Evolutionary conservation across 306 rosid genomes (phyloP).

Genomic region (Begonia masoniana): DNA sequence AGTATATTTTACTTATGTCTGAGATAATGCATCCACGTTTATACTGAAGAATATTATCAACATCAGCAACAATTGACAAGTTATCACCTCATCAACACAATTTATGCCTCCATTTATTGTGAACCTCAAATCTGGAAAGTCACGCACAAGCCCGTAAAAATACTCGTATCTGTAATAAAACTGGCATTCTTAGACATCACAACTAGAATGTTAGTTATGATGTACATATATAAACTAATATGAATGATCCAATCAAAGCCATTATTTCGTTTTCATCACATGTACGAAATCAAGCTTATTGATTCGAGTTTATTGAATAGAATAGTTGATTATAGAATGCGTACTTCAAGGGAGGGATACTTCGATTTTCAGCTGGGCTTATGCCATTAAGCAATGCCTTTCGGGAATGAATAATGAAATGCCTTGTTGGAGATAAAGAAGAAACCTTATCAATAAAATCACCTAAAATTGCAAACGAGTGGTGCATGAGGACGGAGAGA

Average conservation of each 20-base stretch:
- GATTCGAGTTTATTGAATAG: no score
- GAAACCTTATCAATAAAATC: conserved; percentile 94
- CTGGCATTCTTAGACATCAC: conserved; percentile 5
- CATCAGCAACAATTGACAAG: conserved; percentile 5
- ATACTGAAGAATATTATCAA: no score
- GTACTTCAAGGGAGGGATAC: conserved; percentile 84
- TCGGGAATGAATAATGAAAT: conserved; percentile 84
- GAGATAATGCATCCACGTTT: no score
- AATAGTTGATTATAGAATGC: conserved; percentile 2
- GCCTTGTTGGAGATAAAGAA: conserved; percentile 79
- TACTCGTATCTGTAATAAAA: conserved; percentile 64
- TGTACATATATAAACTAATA: not conserved
- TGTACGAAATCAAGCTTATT: not conserved
- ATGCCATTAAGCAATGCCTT: conserved; percentile 91
- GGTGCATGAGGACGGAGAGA: conserved; percentile 14
- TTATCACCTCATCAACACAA: conserved; percentile 73
- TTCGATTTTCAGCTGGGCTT: conserved; percentile 95
- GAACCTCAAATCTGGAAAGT: conserved; percentile 92
- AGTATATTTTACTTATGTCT: no score
- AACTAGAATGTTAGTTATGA: conserved; percentile 1
- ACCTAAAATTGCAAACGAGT: conserved; percentile 34
- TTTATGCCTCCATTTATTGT: conserved; percentile 93
- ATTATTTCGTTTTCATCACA: not conserved
- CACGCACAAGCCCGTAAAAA: conserved; percentile 78
- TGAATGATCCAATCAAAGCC: not conserved